These are phyloP conservation scores for Chlamydomonas schloesseri DNA, from an alignment of 139 green algal genomes.

Conservation along the genomic window DNA sequence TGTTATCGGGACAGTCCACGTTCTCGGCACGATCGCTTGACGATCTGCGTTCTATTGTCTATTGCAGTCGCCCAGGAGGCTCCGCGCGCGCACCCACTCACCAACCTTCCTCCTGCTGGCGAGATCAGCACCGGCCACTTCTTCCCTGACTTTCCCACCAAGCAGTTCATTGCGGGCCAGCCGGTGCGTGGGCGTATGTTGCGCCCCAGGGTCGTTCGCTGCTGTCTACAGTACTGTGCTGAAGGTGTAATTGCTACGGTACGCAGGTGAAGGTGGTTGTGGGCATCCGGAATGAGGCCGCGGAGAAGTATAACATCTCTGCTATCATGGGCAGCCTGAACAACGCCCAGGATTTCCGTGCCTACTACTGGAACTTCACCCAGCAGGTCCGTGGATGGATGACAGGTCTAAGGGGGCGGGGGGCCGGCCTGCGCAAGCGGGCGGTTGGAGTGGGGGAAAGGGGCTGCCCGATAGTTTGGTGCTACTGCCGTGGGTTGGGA, in stretches of 20 bases:
- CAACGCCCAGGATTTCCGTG: slow-evolving; percentile 63
- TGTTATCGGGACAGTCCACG: background rate
- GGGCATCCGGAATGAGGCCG: slow-evolving; percentile 71
- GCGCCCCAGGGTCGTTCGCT: no score
- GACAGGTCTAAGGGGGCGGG: background rate
- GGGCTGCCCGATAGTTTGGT: no score
- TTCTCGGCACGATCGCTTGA: background rate
- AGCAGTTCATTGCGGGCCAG: slow-evolving; percentile 54
- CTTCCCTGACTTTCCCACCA: slow-evolving; percentile 48
- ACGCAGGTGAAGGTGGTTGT: slow-evolving; percentile 64
- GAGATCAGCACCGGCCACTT: slow-evolving; percentile 48
- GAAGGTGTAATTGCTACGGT: background rate
- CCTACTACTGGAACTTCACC: slow-evolving; percentile 84
- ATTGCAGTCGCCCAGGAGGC: slow-evolving; percentile 15
- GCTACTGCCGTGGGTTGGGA: no score
- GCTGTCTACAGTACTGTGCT: no score
- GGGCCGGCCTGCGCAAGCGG: no score
- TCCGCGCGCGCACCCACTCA: slow-evolving; percentile 47
- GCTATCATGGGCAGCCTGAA: slow-evolving; percentile 81
- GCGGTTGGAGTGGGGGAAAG: no score
- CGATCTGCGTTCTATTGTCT: slow-evolving; percentile 6
- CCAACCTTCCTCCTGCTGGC: slow-evolving; percentile 49
- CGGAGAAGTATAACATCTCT: slow-evolving; percentile 73
- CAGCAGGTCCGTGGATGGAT: slow-evolving; percentile 52
- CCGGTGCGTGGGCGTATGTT: slow-evolving; percentile 25